These are phyloP conservation scores for Pseudocercospora macadamiae DNA, from an alignment of 2,329 filamentous ascomycete genomes.

Conservation along the genomic window DNA sequence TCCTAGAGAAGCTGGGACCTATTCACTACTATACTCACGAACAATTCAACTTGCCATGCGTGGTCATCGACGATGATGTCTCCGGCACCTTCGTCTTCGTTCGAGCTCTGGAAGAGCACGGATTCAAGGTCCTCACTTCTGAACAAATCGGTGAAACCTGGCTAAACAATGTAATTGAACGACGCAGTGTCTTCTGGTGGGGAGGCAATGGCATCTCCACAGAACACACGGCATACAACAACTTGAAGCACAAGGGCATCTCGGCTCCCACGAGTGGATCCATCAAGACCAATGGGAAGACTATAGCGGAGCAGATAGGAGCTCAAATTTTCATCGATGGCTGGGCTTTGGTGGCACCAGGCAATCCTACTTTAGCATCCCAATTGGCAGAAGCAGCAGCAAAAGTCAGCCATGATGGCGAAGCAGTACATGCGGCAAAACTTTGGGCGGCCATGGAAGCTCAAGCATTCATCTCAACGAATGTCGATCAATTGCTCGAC, in stretches of 20 bases:
- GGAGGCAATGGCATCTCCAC: conserved; percentile 5
- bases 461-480: conserved; percentile 2
- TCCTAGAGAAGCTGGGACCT: neutral
- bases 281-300: neutral
- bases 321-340: conserved; percentile 11
- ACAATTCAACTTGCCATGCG: neutral
- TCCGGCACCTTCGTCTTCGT: conserved; percentile 3
- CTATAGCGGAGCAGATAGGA: conserved; percentile 6
- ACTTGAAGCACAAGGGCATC: conserved; percentile 1
- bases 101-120: conserved; percentile 8
- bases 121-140: neutral
- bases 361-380: neutral
- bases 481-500: conserved; percentile 1
- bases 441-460: conserved; percentile 8
- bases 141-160: conserved; percentile 3
- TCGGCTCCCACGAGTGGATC: conserved; percentile 1
- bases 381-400: conserved; percentile 2
- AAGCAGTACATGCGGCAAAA: conserved; percentile 3
- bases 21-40: conserved; percentile 5
- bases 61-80: conserved; percentile 9
- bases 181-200: conserved; percentile 3
- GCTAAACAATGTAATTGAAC: conserved; percentile 8
- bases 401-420: conserved; percentile 6
- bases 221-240: conserved; percentile 5
- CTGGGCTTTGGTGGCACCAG: conserved; percentile 5